These are phyloP conservation scores for Pulveroboletus sp. DNA, from an alignment of 768 basidiomycete species.

Conservation along the genomic window DNA sequence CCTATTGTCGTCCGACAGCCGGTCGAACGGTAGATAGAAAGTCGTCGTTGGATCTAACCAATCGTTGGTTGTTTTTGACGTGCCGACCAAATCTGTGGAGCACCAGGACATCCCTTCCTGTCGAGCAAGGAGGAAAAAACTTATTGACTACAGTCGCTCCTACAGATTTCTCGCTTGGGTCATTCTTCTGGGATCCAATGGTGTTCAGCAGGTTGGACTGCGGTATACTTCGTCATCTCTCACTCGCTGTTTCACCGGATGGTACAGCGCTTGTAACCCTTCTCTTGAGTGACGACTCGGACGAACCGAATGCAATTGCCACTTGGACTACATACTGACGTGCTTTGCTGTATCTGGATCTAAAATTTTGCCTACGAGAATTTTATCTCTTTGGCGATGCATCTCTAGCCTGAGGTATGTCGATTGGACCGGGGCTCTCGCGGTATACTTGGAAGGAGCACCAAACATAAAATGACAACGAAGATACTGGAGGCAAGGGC, in stretches of 20 bases:
- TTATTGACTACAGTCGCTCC: not conserved
- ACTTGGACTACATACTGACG: not conserved
- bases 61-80: not conserved
- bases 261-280: not conserved
- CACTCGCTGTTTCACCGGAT: not conserved
- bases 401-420: too few relatives aligned
- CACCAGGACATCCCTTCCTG: not conserved
- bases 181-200: constrained; percentile 4
- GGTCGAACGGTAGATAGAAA: not conserved
- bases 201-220: not conserved
- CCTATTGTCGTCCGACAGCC: not conserved
- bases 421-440: too few relatives aligned
- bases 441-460: too few relatives aligned
- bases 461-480: too few relatives aligned
- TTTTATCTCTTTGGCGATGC: too few relatives aligned
- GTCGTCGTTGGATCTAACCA: constrained; percentile 2
- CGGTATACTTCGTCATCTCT: not conserved
- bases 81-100: not conserved
- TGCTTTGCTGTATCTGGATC: too few relatives aligned
- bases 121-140: not conserved
- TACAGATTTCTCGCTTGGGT: not conserved
- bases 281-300: not conserved
- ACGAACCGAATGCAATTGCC: not conserved
- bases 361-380: too few relatives aligned
- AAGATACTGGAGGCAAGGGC: too few relatives aligned